phyloP scores from a whole-genome alignment of 192 early-diverging fungal genomes.

The Entrophospora sp. region DNA sequence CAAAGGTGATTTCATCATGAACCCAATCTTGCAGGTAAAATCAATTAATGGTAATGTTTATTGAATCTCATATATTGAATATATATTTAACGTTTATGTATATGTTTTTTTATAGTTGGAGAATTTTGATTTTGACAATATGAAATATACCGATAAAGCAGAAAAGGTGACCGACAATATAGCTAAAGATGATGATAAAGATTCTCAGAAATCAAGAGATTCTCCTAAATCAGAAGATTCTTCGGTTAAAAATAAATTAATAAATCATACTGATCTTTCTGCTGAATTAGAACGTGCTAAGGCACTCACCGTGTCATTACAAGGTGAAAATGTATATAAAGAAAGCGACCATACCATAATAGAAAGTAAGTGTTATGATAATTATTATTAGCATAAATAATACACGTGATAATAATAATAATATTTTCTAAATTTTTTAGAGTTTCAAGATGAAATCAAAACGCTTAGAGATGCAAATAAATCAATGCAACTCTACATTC shows the following conservation, averaged over 20 bases:
- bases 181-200: neutral
- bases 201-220: no score
- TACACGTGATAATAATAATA: neutral
- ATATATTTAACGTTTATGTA: neutral
- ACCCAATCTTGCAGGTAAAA: conserved; percentile 49
- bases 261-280: neutral
- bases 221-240: no score
- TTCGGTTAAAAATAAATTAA: neutral
- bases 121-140: neutral
- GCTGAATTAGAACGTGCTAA: conserved; percentile 12
- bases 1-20: conserved; percentile 65
- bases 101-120: neutral
- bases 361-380: conserved; percentile 19
- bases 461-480: conserved; percentile 57
- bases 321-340: conserved; percentile 12
- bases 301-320: neutral
- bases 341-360: conserved; percentile 13
- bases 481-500: conserved; percentile 60
- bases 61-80: neutral
- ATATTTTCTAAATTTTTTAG: conserved; percentile 16
- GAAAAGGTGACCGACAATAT: neutral
- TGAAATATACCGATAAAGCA: neutral
- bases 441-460: conserved; percentile 51
- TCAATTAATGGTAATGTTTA: no score
- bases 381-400: no score